Conservation (phyloP, 108 stramenopile genomes). For the Craspedostauros australis region DNA sequence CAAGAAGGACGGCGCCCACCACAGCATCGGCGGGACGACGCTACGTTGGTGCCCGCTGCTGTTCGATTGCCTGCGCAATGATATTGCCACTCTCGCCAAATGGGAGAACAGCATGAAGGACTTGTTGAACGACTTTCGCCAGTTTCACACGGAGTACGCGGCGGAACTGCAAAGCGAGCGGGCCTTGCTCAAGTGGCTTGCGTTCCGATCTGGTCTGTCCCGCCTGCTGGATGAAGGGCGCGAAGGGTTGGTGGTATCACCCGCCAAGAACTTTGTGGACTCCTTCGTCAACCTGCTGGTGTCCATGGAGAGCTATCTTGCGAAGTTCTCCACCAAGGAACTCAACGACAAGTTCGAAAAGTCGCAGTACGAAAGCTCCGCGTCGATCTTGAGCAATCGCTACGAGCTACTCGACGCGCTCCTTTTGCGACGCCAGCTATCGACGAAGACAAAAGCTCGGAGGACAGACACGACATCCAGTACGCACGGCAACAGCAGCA, state of each 20-base stretch:
- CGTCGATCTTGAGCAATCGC: conserved; percentile 26
- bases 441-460: too few relatives aligned
- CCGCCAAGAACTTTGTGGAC: conserved; percentile 25
- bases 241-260: conserved; percentile 38
- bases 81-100: conserved; percentile 26
- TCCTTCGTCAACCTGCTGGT: conserved; percentile 12
- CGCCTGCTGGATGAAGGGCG: conserved; percentile 32
- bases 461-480: too few relatives aligned
- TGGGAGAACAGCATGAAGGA: conserved; percentile 30
- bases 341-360: conserved; percentile 17
- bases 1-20: conserved; percentile 54
- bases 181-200: conserved; percentile 10
- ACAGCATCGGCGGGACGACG: conserved; percentile 48
- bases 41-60: conserved; percentile 67
- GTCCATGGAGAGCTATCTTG: conserved; percentile 5
- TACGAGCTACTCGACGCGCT: conserved; percentile 47
- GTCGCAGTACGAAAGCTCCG: conserved; percentile 10
- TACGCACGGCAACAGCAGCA: too few relatives aligned
- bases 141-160: conserved; percentile 10
- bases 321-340: conserved; percentile 7
- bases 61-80: conserved; percentile 54
- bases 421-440: conserved; percentile 30
- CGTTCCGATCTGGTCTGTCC: conserved; percentile 27
- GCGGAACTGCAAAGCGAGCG: too few relatives aligned
- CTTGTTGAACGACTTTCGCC: conserved; percentile 8